A percentile compares a stretch with the other conserved stretches of the same genome.
Evolutionary conservation across 2,329 filamentous ascomycete species (phyloP).

Genomic region (Beauveria scarabaeidicola): DNA sequence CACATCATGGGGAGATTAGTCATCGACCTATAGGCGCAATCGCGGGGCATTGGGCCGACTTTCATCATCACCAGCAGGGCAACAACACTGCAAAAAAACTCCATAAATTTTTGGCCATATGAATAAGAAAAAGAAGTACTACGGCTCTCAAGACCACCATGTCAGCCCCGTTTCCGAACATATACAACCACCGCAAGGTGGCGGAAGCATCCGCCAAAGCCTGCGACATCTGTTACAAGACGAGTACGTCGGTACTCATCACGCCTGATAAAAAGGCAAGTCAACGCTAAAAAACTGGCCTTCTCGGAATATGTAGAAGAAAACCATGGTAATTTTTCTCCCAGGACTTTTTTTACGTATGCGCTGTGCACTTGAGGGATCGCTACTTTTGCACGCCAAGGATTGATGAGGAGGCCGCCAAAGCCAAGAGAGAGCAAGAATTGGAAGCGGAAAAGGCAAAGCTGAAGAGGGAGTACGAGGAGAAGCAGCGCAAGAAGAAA

Average conservation of each 20-base stretch:
- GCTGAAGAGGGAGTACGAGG: constrained; percentile 69
- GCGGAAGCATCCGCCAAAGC: constrained; percentile 75
- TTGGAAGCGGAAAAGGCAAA: constrained; percentile 55
- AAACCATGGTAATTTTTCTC: not conserved
- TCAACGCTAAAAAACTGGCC: not conserved
- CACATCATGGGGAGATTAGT: not conserved
- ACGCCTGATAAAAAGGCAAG: constrained; percentile 79
- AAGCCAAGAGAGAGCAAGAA: constrained; percentile 53
- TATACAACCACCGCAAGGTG: constrained; percentile 79
- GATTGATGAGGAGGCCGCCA: constrained; percentile 57
- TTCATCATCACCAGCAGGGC: not conserved
- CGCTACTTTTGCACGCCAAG: constrained; percentile 69
- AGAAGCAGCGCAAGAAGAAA: constrained; percentile 59
- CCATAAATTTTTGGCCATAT: not conserved
- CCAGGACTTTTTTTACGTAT: constrained; percentile 87
- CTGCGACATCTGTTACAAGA: constrained; percentile 89
- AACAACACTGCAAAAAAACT: not conserved
- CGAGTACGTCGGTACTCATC: constrained; percentile 76
- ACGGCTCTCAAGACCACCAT: constrained; percentile 21
- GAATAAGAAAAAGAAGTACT: not conserved
- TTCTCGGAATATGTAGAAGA: not conserved
- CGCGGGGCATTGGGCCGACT: not conserved
- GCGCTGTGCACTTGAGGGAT: constrained; percentile 74
- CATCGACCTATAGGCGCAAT: not conserved
- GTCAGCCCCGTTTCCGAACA: constrained; percentile 55